Evolutionary conservation across 306 rosid genomes (phyloP).

Genomic region (Cajanus cajan): DNA sequence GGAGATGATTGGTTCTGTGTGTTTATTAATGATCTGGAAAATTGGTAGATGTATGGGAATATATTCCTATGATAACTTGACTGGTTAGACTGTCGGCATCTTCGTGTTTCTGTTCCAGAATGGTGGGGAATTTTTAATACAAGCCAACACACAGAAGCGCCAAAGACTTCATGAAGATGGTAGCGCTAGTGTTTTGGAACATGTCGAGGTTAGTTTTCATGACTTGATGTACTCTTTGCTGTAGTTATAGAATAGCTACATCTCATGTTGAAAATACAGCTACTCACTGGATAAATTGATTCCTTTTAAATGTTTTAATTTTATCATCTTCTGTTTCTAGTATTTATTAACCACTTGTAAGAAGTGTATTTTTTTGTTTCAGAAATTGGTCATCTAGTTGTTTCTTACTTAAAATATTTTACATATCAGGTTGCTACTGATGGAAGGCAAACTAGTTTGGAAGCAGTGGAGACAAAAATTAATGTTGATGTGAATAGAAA

Average conservation of each 20-base stretch:
- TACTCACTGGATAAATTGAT: not conserved
- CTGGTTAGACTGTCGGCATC: not conserved
- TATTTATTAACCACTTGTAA: not conserved
- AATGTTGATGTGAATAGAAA: conserved; percentile 63
- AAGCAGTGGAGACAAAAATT: conserved; percentile 52
- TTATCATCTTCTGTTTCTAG: conserved; percentile 12
- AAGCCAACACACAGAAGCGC: conserved; percentile 89
- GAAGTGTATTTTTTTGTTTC: conserved; percentile 11
- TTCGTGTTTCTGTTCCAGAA: conserved; percentile 36
- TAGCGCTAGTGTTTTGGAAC: conserved; percentile 50
- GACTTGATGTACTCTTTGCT: conserved; percentile 6
- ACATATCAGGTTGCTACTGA: conserved; percentile 62
- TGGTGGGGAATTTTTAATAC: conserved; percentile 78
- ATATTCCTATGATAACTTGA: not conserved
- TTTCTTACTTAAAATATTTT: conserved; percentile 19
- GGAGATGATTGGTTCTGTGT: not conserved
- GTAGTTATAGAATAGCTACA: not conserved
- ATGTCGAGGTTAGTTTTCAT: conserved; percentile 63
- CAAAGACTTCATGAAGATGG: conserved; percentile 59
- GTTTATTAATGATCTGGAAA: conserved; percentile 11
- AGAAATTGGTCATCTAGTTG: not conserved
- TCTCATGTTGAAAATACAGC: not conserved
- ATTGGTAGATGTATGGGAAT: not conserved
- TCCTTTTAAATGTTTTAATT: not conserved
- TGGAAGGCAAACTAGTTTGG: conserved; percentile 61